Conservation (phyloP, 164 flowering plant genomes). For the Stephania cephalantha region DNA sequence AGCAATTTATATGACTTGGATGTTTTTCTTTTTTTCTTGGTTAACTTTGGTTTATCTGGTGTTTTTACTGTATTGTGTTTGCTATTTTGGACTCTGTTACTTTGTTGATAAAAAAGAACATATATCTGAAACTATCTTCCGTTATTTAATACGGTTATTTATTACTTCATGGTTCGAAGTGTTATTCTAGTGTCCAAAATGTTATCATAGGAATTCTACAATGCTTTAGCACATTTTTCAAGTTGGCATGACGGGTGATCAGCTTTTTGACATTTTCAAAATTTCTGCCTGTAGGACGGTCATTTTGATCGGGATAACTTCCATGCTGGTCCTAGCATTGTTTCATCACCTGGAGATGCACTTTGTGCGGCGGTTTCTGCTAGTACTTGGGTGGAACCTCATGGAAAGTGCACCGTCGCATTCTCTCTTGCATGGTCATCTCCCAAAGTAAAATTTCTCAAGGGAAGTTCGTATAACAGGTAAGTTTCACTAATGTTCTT, state of each 20-base stretch:
- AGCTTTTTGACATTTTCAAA: neutral
- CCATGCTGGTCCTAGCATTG: conserved; percentile 54
- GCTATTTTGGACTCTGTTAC: neutral
- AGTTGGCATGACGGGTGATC: neutral
- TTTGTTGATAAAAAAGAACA: neutral
- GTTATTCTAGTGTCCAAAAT: neutral
- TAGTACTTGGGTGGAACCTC: conserved; percentile 90
- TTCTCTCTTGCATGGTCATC: conserved; percentile 88
- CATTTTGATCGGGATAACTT: conserved; percentile 70
- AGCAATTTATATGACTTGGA: neutral
- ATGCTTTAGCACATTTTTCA: neutral
- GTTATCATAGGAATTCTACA: neutral
- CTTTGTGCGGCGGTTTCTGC: conserved; percentile 92
- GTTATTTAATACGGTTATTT: neutral
- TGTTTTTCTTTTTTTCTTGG: neutral
- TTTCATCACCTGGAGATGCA: conserved; percentile 76
- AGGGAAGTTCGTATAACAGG: conserved; percentile 76
- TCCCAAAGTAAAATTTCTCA: conserved; percentile 72
- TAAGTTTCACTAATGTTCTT: conserved; percentile 13
- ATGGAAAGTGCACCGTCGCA: conserved; percentile 85
- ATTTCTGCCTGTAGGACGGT: conserved; percentile 48
- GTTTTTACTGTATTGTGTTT: neutral
- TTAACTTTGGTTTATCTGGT: neutral
- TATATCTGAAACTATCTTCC: neutral
- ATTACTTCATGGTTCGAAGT: too few species aligned